Conservation (phyloP, 305 asterid genomes). For the Andrographis paniculata region DNA sequence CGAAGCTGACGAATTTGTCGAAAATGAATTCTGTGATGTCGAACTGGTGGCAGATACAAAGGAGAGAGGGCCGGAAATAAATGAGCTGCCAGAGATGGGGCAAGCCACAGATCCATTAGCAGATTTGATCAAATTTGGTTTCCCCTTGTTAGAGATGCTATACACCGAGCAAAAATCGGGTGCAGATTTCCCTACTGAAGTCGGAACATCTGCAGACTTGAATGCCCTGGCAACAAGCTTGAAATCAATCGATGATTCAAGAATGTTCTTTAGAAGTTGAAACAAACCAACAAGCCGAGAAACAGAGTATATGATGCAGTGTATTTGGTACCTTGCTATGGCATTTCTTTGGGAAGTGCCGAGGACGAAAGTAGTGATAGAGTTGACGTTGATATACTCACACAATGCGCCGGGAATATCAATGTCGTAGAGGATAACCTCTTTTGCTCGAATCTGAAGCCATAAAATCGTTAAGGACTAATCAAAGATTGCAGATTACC, state of each 20-base stretch:
- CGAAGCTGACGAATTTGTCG: not conserved
- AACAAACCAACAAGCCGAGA: no score
- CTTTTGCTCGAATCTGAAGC: constrained; percentile 56
- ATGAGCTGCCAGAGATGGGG: not conserved
- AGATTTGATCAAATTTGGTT: constrained; percentile 31
- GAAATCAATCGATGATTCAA: no score
- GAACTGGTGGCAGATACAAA: no score
- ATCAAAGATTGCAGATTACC: not conserved
- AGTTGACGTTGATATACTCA: constrained; percentile 30
- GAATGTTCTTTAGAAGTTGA: no score
- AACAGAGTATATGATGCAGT: not conserved
- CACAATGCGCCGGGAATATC: constrained; percentile 50
- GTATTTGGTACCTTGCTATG: constrained; percentile 40
- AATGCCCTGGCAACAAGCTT: constrained; percentile 50
- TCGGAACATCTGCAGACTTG: constrained; percentile 45
- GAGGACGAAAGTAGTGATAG: constrained; percentile 37
- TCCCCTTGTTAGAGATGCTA: constrained; percentile 40
- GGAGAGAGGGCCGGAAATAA: no score
- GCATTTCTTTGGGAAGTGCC: constrained; percentile 60
- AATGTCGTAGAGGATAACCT: constrained; percentile 53
- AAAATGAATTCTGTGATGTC: not conserved
- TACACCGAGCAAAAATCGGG: constrained; percentile 65
- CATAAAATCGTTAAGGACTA: not conserved
- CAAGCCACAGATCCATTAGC: constrained; percentile 4
- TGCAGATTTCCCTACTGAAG: constrained; percentile 32